Percentiles rank a stretch among this genome's conserved stretches.
phyloP scores from a whole-genome alignment of 768 basidiomycete species.

The Hortiboletus flavorubellus region DNA sequence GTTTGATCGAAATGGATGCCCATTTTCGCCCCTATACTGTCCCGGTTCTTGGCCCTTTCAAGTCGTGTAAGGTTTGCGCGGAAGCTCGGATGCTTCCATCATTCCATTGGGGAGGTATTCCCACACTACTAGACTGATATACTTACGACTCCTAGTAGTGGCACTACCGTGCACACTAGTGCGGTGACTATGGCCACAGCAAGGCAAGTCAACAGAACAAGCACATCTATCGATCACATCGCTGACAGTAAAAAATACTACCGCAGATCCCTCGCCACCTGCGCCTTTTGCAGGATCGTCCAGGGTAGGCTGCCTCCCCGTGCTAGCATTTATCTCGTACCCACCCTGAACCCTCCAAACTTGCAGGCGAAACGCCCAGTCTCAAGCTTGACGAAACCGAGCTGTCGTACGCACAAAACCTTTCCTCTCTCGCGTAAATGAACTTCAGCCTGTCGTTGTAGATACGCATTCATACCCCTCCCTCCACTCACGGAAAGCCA shows the following conservation, averaged over 20 bases:
- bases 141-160: too few relatives aligned
- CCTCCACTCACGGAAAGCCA: conserved; percentile 85
- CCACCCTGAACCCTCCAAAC: not conserved
- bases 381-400: conserved; percentile 79
- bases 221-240: not conserved
- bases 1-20: too few relatives aligned
- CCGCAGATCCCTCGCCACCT: conserved; percentile 51
- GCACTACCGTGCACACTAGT: too few relatives aligned
- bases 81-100: too few relatives aligned
- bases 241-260: not conserved
- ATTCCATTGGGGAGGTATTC: too few relatives aligned
- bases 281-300: conserved; percentile 93
- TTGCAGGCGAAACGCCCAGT: conserved; percentile 81
- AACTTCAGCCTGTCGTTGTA: conserved; percentile 21
- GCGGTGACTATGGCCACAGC: not conserved
- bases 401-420: conserved; percentile 49
- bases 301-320: conserved; percentile 48
- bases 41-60: too few relatives aligned
- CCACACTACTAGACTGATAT: too few relatives aligned
- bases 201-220: conserved; percentile 7
- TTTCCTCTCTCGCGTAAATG: not conserved
- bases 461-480: conserved; percentile 88
- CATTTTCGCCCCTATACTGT: too few relatives aligned
- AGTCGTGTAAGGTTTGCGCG: too few relatives aligned
- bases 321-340: not conserved